phyloP scores from a whole-genome alignment of 441 rosid genomes.

The Euphorbia schlechtendalii region DNA sequence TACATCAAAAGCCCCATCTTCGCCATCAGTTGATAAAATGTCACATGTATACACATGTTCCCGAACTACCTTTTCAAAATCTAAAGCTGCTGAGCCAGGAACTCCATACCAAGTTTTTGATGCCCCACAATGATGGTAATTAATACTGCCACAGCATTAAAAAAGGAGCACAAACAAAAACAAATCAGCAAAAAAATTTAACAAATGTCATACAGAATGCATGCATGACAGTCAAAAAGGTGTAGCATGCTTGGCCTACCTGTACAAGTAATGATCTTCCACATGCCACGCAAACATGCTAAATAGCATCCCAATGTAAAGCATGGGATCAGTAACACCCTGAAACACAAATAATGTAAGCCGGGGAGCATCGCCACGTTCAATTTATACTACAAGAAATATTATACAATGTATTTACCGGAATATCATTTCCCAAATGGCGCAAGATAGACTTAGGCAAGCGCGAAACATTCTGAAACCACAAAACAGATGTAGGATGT shows the following conservation, averaged over 20 bases:
- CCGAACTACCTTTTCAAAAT: conserved; percentile 86
- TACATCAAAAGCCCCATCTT: conserved; percentile 97
- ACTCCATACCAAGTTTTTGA: conserved; percentile 99
- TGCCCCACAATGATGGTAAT: conserved; percentile 99
- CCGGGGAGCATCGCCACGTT: not conserved
- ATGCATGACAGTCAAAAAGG: not conserved
- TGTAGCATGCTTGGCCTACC: conserved; percentile 39
- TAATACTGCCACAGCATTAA: conserved; percentile 53
- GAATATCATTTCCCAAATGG: conserved; percentile 76
- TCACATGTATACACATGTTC: conserved; percentile 75
- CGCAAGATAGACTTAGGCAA: conserved; percentile 81
- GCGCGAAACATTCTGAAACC: conserved; percentile 67
- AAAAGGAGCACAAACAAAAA: not conserved
- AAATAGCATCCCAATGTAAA: conserved; percentile 98
- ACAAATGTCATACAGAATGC: not conserved
- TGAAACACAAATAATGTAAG: conserved; percentile 35
- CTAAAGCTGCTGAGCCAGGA: conserved; percentile 90
- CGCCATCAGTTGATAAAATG: conserved; percentile 70
- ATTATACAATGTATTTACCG: conserved; percentile 41
- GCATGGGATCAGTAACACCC: conserved; percentile 99
- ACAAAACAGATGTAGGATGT: conserved; percentile 14
- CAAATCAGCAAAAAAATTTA: not conserved
- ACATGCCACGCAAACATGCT: conserved; percentile 99
- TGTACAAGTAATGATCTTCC: conserved; percentile 97
- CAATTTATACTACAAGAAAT: not conserved